Percentiles rank a stretch among this genome's conserved stretches.
Conservation (phyloP, 495 filamentous ascomycete genomes). For the Penicillium ucsense region DNA sequence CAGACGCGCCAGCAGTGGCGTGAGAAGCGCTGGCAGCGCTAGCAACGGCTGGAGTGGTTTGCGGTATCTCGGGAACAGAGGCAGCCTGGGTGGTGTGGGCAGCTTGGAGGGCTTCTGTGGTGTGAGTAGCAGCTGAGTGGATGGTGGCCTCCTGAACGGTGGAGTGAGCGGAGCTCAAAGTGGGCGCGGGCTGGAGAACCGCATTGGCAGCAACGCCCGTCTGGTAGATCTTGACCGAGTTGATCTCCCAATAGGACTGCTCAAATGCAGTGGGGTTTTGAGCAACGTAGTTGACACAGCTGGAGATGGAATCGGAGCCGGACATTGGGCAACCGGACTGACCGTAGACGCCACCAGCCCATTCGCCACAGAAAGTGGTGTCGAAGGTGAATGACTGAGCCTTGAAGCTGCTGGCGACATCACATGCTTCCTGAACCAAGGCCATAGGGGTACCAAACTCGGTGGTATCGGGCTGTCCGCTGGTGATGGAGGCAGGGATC, state of each 20-base stretch:
- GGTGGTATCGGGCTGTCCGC: constrained; percentile 48
- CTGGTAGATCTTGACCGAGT: constrained; percentile 57
- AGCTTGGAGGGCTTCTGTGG: background rate
- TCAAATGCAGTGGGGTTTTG: constrained; percentile 48
- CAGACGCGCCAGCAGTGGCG: background rate
- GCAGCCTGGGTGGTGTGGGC: background rate
- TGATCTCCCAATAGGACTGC: constrained; percentile 64
- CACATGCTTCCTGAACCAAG: constrained; percentile 51
- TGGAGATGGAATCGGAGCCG: constrained; percentile 27
- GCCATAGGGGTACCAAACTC: constrained; percentile 61
- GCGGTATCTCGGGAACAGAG: background rate
- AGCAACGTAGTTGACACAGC: constrained; percentile 59
- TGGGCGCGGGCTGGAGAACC: background rate
- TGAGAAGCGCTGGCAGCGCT: background rate
- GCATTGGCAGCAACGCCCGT: constrained; percentile 12
- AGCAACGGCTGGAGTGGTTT: background rate
- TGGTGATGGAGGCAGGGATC: constrained; percentile 49
- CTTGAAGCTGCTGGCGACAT: constrained; percentile 57
- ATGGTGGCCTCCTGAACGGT: background rate
- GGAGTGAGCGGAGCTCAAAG: background rate
- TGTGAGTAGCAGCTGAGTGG: background rate
- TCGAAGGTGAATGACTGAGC: constrained; percentile 71
- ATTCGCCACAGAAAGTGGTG: constrained; percentile 81
- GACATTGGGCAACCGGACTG: constrained; percentile 30
- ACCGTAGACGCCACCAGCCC: constrained; percentile 58